Evolutionary conservation across 176 grass and related monocot species (phyloP).

Genomic region (Oryza rufipogon): DNA sequence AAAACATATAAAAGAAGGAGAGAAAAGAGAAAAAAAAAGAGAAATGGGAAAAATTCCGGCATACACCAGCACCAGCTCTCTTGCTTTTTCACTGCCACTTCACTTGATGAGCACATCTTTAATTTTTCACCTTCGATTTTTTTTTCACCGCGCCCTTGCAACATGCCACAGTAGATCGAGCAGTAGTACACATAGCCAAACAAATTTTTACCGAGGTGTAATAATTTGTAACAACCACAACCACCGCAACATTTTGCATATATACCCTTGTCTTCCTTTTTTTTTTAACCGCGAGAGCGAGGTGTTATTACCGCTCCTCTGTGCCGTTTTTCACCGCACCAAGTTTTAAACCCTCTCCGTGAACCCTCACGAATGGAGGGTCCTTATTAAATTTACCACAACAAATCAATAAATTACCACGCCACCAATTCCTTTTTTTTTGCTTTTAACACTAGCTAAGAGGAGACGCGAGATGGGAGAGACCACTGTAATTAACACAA

Average conservation of each 20-base stretch:
- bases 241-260: slow-evolving; percentile 19
- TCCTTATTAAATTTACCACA: slow-evolving; percentile 77
- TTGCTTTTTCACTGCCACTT: slow-evolving; percentile 40
- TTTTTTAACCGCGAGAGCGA: slow-evolving; percentile 43
- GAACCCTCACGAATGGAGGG: slow-evolving; percentile 53
- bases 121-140: neutral
- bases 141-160: slow-evolving; percentile 40
- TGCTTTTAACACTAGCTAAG: slow-evolving; percentile 33
- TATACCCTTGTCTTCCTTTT: slow-evolving; percentile 9
- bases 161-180: slow-evolving; percentile 29
- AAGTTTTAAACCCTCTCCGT: slow-evolving; percentile 29
- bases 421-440: slow-evolving; percentile 53
- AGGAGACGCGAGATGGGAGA: neutral
- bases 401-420: slow-evolving; percentile 96
- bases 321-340: slow-evolving; percentile 46
- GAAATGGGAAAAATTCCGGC: slow-evolving; percentile 24
- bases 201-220: slow-evolving; percentile 17
- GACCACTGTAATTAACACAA: slow-evolving; percentile 48
- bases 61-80: slow-evolving; percentile 40
- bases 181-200: slow-evolving; percentile 51
- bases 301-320: slow-evolving; percentile 55
- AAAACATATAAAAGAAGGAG: slow-evolving; percentile 3
- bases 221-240: slow-evolving; percentile 7
- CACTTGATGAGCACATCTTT: slow-evolving; percentile 34
- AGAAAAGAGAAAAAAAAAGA: neutral